These are phyloP conservation scores for Mycena kentingensis DNA, from an alignment of 768 basidiomycete genomes.

Conservation along the genomic window DNA sequence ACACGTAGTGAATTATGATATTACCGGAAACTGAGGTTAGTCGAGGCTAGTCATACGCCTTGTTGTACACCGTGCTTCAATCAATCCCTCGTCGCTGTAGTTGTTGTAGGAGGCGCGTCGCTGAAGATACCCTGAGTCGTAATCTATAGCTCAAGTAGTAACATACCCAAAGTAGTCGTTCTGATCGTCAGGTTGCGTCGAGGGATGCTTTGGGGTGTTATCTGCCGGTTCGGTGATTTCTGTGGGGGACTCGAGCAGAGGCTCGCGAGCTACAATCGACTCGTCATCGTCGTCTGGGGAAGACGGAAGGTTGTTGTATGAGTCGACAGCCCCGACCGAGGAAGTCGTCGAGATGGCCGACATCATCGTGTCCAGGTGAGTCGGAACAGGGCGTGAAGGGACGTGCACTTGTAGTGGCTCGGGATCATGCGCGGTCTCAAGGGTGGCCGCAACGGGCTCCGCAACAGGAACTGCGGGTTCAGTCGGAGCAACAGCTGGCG, in stretches of 20 bases:
- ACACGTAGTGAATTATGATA: conserved; percentile 28
- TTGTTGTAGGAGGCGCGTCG: conserved; percentile 21
- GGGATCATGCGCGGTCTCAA: too few species aligned
- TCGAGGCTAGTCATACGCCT: conserved; percentile 10
- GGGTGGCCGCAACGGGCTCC: too few species aligned
- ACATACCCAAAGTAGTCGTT: conserved; percentile 19
- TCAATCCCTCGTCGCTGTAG: conserved; percentile 11
- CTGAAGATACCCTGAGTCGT: conserved; percentile 4
- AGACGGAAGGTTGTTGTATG: conserved; percentile 48
- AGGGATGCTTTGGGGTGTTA: conserved; percentile 21
- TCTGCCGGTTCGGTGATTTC: too few species aligned
- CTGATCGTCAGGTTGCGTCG: conserved; percentile 18
- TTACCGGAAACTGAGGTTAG: conserved; percentile 16
- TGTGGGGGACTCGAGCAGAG: conserved; percentile 34
- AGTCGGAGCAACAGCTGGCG: too few species aligned
- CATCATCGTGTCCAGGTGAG: conserved; percentile 16
- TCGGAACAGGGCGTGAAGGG: conserved; percentile 15
- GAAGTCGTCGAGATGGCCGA: conserved; percentile 24
- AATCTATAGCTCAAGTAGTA: not conserved
- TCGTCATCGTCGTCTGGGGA: conserved; percentile 35
- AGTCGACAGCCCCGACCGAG: conserved; percentile 13
- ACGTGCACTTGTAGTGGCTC: not conserved
- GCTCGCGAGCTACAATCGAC: conserved; percentile 41
- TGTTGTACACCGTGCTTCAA: conserved; percentile 17
- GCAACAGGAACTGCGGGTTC: too few species aligned